These are phyloP conservation scores for Fusarium transvaalense DNA, from an alignment of 2,329 filamentous ascomycete species.

Conservation along the genomic window DNA sequence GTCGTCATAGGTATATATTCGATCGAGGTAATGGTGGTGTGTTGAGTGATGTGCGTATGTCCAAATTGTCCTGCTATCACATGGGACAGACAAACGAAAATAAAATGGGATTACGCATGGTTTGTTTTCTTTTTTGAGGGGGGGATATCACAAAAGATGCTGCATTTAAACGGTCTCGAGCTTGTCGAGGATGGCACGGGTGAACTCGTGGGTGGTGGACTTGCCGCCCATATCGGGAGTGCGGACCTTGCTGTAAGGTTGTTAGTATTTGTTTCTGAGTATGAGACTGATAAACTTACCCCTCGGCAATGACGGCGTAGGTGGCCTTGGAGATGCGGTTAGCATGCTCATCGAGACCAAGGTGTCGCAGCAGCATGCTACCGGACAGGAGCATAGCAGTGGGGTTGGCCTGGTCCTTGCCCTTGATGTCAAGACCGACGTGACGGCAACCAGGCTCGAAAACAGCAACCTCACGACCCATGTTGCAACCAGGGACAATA, in stretches of 20 bases:
- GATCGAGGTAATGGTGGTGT: slow-evolving; percentile 37
- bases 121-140: slow-evolving; percentile 25
- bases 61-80: slow-evolving; percentile 17
- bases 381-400: slow-evolving; percentile 95
- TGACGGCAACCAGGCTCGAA: slow-evolving; percentile 99
- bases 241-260: slow-evolving; percentile 75
- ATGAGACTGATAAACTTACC: slow-evolving; percentile 68
- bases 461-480: slow-evolving; percentile 97
- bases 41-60: slow-evolving; percentile 19
- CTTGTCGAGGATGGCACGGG: slow-evolving; percentile 90
- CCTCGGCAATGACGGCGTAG: slow-evolving; percentile 85
- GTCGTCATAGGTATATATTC: slow-evolving; percentile 41
- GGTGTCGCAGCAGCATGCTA: slow-evolving; percentile 96
- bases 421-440: slow-evolving; percentile 99
- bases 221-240: slow-evolving; percentile 97
- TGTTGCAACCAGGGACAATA: slow-evolving; percentile 98
- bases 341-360: slow-evolving; percentile 97
- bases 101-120: slow-evolving; percentile 31
- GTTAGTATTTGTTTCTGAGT: slow-evolving; percentile 55
- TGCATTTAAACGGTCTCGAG: slow-evolving; percentile 81
- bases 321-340: slow-evolving; percentile 95
- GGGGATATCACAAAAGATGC: slow-evolving; percentile 45
- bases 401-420: slow-evolving; percentile 99
- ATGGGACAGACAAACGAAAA: slow-evolving; percentile 31
- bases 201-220: slow-evolving; percentile 93